These are phyloP conservation scores for Clitopilus hobsonii DNA, from an alignment of 768 basidiomycete species.

Conservation along the genomic window DNA sequence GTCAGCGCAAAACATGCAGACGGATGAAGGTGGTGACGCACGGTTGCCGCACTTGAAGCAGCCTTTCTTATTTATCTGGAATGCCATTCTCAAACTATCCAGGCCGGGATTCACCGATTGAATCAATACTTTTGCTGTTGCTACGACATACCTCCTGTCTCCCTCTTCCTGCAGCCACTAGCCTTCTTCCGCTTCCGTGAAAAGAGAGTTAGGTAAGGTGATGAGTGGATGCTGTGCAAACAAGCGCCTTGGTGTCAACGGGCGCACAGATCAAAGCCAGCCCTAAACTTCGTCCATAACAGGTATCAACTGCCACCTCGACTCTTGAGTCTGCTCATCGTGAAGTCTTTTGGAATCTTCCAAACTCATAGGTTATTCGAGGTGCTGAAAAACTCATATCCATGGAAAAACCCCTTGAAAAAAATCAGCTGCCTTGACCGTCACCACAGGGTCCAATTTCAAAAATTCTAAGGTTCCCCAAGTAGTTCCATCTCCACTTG, in stretches of 20 bases:
- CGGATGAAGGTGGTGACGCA: constrained; percentile 33
- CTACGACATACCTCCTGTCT: constrained; percentile 52
- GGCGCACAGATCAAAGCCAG: constrained; percentile 18
- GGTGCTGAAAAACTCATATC: no score
- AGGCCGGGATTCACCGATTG: background rate
- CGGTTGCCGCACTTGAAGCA: constrained; percentile 94
- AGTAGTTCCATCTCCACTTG: no score
- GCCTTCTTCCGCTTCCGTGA: constrained; percentile 68
- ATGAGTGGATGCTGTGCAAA: constrained; percentile 24
- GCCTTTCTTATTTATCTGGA: constrained; percentile 80
- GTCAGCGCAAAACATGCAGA: background rate
- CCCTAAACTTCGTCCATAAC: constrained; percentile 19
- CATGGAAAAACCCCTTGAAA: no score
- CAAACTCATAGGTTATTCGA: no score
- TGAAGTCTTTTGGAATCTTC: no score
- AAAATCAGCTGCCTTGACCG: no score
- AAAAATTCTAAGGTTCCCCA: no score
- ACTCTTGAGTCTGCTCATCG: no score
- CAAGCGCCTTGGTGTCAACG: background rate
- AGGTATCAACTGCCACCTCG: no score
- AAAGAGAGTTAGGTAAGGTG: constrained; percentile 38
- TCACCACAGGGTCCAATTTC: no score
- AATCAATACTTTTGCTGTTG: background rate
- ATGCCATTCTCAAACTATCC: constrained; percentile 58
- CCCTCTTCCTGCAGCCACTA: constrained; percentile 70